Conservation (phyloP, 164 flowering plant genomes). For the Macadamia integrifolia region DNA sequence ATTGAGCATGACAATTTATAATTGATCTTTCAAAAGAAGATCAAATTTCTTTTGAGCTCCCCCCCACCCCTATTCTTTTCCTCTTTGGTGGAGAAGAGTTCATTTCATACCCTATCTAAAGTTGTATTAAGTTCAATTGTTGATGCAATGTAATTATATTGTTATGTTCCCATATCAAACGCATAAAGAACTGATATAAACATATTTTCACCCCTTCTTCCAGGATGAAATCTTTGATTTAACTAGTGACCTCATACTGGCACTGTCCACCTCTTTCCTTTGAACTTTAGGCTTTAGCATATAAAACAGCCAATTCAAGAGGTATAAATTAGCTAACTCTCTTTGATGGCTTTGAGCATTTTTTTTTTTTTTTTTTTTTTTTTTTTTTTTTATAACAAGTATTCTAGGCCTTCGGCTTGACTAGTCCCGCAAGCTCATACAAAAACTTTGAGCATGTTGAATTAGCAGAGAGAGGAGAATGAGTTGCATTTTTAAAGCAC, state of each 20-base stretch:
- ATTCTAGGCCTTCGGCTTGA: no score
- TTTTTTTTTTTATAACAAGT: no score
- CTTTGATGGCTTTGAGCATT: background rate
- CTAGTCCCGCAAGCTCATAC: no score
- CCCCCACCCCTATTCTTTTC: background rate
- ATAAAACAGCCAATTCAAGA: background rate
- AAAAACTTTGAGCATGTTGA: no score
- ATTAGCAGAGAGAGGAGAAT: no score
- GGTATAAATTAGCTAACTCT: no score
- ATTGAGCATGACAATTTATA: conserved; percentile 89
- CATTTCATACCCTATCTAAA: conserved; percentile 5
- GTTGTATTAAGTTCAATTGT: conserved; percentile 5
- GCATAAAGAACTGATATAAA: background rate
- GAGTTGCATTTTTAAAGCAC: background rate
- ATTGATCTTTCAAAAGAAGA: conserved; percentile 9
- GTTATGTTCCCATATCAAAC: background rate
- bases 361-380: no score
- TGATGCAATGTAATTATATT: conserved; percentile 2
- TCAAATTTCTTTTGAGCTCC: background rate
- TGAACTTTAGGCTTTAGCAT: no score
- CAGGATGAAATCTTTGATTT: no score
- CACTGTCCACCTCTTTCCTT: no score
- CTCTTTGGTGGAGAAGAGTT: conserved; percentile 8
- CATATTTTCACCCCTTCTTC: background rate
- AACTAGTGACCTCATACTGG: no score